Evolutionary conservation across 352 stramenopile species (phyloP).

Genomic region (Elongisporangium prolatum): DNA sequence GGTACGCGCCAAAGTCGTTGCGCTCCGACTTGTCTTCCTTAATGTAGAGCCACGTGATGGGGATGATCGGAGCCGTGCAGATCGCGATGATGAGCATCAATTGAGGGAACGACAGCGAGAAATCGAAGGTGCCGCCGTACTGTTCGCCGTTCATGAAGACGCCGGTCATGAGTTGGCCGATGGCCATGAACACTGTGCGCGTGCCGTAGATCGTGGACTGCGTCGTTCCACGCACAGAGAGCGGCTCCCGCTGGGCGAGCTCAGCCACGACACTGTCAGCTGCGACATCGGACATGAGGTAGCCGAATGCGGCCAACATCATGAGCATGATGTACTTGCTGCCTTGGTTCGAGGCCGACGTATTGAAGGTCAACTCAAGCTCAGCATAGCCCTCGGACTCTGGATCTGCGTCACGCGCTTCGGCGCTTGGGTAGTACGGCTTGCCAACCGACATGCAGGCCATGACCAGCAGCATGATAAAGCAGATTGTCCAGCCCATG

Average conservation of each 20-base stretch:
- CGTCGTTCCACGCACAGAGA: slow-evolving; percentile 22
- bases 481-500: slow-evolving; percentile 35
- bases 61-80: slow-evolving; percentile 12
- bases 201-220: slow-evolving; percentile 34
- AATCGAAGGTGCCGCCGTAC: slow-evolving; percentile 40
- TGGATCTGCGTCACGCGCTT: slow-evolving; percentile 10
- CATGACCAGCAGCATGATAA: slow-evolving; percentile 24
- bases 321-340: slow-evolving; percentile 38
- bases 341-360: slow-evolving; percentile 8
- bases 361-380: slow-evolving; percentile 19
- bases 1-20: slow-evolving; percentile 21
- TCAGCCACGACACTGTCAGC: slow-evolving; percentile 42
- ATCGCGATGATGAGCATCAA: slow-evolving; percentile 28
- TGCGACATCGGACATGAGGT: slow-evolving; percentile 55
- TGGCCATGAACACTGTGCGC: slow-evolving; percentile 22
- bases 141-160: slow-evolving; percentile 40
- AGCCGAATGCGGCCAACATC: slow-evolving; percentile 45
- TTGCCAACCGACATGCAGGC: slow-evolving; percentile 11
- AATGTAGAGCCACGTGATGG: slow-evolving; percentile 34
- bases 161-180: slow-evolving; percentile 22
- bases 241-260: slow-evolving; percentile 27
- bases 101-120: slow-evolving; percentile 25
- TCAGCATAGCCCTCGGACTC: slow-evolving; percentile 13
- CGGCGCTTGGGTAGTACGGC: slow-evolving; percentile 27
- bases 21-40: slow-evolving; percentile 29